These are phyloP conservation scores for Grosmannia huntii DNA, from an alignment of 2,329 filamentous ascomycete species.

Conservation along the genomic window DNA sequence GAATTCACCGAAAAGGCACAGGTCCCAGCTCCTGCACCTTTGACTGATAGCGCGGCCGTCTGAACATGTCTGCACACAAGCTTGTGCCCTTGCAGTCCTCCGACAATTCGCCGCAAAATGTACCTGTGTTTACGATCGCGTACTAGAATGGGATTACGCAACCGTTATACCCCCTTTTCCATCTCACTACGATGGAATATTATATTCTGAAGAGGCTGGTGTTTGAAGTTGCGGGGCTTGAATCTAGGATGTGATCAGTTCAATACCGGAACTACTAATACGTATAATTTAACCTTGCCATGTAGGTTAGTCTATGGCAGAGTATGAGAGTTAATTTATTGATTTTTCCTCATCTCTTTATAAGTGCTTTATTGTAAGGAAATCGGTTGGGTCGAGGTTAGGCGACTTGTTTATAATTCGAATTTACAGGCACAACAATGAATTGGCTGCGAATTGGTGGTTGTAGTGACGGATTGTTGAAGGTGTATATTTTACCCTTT, in stretches of 20 bases:
- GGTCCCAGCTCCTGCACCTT: slow-evolving; percentile 8
- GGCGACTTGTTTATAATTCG: too few relatives aligned
- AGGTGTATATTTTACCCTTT: too few relatives aligned
- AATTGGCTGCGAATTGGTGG: too few relatives aligned
- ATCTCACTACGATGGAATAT: background rate
- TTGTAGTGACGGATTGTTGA: too few relatives aligned
- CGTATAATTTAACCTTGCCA: background rate
- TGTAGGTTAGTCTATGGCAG: background rate
- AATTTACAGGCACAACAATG: too few relatives aligned
- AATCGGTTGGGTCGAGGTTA: too few relatives aligned
- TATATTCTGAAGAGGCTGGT: background rate
- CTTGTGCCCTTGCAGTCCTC: background rate
- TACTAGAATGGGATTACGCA: background rate
- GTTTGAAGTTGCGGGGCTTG: background rate
- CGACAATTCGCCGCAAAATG: background rate
- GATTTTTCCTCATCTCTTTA: too few relatives aligned
- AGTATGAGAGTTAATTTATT: too few relatives aligned
- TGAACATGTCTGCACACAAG: background rate
- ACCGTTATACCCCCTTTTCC: background rate
- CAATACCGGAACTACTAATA: background rate
- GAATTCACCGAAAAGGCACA: slow-evolving; percentile 32
- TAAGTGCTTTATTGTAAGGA: too few relatives aligned
- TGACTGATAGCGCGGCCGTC: slow-evolving; percentile 12
- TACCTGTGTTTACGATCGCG: background rate
- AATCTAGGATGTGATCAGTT: background rate